Percentiles rank a stretch among this genome's conserved stretches.
phyloP scores from a whole-genome alignment of 345 rosid species.

The Punica granatum region DNA sequence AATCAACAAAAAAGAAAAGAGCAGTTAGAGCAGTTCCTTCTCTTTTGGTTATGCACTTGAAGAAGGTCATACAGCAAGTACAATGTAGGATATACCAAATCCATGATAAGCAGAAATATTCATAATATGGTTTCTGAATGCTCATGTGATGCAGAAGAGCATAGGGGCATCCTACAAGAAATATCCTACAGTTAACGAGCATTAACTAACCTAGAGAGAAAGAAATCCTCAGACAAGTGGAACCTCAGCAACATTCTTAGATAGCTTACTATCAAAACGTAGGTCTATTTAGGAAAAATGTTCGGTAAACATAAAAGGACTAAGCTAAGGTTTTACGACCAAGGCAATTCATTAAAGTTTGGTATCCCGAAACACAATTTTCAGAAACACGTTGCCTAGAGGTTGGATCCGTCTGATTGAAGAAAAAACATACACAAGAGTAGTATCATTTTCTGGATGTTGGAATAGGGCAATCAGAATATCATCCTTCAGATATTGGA shows the following conservation, averaged over 20 bases:
- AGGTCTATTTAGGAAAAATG: not conserved
- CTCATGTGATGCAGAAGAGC: not conserved
- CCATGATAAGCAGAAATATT: slow-evolving; percentile 1
- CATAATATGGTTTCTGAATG: not conserved
- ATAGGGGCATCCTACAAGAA: not conserved
- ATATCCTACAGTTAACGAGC: too few relatives aligned
- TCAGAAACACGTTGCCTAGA: not conserved
- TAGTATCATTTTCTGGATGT: too few relatives aligned
- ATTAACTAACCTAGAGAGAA: not conserved
- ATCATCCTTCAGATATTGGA: not conserved
- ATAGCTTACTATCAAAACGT: not conserved
- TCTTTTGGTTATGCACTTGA: not conserved
- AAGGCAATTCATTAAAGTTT: not conserved
- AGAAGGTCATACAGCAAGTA: not conserved
- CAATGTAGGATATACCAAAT: not conserved
- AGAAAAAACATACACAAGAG: not conserved
- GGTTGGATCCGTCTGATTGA: not conserved
- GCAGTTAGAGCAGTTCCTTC: not conserved
- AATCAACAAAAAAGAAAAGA: slow-evolving; percentile 5
- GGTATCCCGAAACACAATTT: not conserved
- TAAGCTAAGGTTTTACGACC: not conserved
- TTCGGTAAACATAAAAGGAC: not conserved
- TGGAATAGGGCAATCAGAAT: too few relatives aligned
- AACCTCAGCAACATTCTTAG: not conserved
- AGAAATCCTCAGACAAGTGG: not conserved